phyloP scores from a whole-genome alignment of 2,329 filamentous ascomycete species.

The Aspergillus sp. region DNA sequence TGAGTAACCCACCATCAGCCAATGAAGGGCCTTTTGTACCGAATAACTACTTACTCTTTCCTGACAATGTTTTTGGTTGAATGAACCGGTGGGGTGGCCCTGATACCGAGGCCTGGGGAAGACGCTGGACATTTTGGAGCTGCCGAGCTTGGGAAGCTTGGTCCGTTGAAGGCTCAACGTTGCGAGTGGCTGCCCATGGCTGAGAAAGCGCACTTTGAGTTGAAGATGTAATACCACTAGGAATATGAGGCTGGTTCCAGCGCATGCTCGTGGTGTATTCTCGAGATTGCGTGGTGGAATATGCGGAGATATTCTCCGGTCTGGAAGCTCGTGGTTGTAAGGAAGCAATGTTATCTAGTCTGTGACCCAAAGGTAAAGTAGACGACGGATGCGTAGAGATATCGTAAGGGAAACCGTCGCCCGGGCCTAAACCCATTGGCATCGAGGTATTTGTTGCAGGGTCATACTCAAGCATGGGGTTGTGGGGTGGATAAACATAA shows the following conservation, averaged over 20 bases:
- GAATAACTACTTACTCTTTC: slow-evolving; percentile 24
- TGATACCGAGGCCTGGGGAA: slow-evolving; percentile 11
- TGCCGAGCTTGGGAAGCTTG: slow-evolving; percentile 10
- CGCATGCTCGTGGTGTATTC: slow-evolving; percentile 5
- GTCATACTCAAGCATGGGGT: slow-evolving; percentile 28
- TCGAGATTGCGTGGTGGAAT: slow-evolving; percentile 11
- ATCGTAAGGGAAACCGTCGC: slow-evolving; percentile 23
- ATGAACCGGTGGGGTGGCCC: slow-evolving; percentile 25
- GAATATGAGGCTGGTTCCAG: slow-evolving; percentile 11
- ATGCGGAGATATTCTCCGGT: slow-evolving; percentile 9
- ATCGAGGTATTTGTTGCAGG: slow-evolving; percentile 16
- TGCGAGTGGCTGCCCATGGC: slow-evolving; percentile 1
- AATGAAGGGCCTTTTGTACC: background rate
- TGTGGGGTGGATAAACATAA: slow-evolving; percentile 18
- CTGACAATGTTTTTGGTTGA: slow-evolving; percentile 28
- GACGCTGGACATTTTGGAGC: slow-evolving; percentile 15
- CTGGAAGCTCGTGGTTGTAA: slow-evolving; percentile 12
- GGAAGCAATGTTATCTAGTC: slow-evolving; percentile 6
- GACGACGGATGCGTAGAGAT: slow-evolving; percentile 23
- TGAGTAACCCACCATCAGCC: background rate
- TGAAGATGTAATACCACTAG: background rate
- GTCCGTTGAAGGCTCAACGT: slow-evolving; percentile 1
- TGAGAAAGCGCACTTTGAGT: background rate
- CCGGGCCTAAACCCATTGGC: slow-evolving; percentile 23
- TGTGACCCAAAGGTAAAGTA: slow-evolving; percentile 17